A percentile compares a stretch with the other conserved stretches of the same genome.
Conservation (phyloP, 2,329 filamentous ascomycete genomes). For the Tolypocladium ovalisporum region DNA sequence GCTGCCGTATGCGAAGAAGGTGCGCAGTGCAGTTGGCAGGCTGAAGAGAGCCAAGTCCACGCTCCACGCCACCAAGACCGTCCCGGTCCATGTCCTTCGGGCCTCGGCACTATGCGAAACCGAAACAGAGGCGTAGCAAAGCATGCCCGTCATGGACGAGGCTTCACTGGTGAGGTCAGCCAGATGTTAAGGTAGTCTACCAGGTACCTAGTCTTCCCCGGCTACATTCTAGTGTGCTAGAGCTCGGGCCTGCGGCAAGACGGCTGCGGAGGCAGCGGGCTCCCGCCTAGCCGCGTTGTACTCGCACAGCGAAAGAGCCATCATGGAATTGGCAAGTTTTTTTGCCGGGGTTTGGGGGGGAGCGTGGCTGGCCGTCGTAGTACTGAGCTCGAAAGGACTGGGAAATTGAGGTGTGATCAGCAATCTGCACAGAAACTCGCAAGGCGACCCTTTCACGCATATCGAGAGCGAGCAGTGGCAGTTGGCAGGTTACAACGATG, state of each 20-base stretch:
- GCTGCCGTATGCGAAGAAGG: too few species aligned
- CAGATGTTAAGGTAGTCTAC: neutral
- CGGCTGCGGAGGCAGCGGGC: neutral
- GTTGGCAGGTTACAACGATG: neutral
- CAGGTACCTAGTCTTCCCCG: neutral
- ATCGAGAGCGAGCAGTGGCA: neutral
- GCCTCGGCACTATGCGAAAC: neutral
- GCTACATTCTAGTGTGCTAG: neutral
- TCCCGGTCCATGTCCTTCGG: neutral
- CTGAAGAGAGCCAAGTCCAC: too few species aligned
- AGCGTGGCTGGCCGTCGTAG: neutral
- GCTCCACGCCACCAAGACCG: neutral
- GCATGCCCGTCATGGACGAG: neutral
- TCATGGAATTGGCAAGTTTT: too few species aligned
- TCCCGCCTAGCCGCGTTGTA: neutral
- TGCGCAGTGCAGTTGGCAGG: neutral
- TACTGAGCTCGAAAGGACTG: neutral
- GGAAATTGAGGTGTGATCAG: neutral
- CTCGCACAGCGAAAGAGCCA: neutral
- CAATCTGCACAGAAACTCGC: neutral
- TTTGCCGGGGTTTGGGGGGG: too few species aligned
- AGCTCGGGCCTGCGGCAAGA: neutral
- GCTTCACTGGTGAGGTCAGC: neutral
- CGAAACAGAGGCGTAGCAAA: neutral
- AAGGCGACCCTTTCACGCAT: neutral